Base-by-base conservation (phyloP, 192 early-diverging fungal species). In the Coemansia sp. region DNA sequence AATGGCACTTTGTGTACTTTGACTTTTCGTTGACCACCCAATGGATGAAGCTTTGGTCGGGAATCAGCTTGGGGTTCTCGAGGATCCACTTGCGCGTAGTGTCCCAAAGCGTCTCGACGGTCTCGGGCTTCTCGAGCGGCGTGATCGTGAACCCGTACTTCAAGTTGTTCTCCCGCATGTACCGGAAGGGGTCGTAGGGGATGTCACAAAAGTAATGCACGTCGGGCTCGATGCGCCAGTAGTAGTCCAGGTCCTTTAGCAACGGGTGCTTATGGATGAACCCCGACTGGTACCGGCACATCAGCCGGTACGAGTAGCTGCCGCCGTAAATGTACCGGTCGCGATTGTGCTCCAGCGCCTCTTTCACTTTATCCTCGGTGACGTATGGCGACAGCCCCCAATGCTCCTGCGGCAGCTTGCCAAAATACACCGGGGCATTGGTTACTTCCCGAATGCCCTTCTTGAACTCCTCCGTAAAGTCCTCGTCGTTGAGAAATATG, bases 321-420 rank as follows among this genome's bases (percentile, higher is more conserved):
- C 77, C 79, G 17, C 88, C 86, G 56, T 90, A 87, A 2, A 86
- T 58, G 41, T 82, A 73, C 34, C 60, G 40, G 14, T 80, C 61
- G 26, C 59, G 66, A 40, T 57, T 72, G 71, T 84, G 78, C n/a
- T 71, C 46, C 40, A 87, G 54, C 34, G 70, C 62, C 46, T 64
- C 66, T n/a, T 53, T 68, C 0, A 85, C 87, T 17, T 66, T 58
- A 0, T 79, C 65, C 53, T 81, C 53, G 41, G 86, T 70, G 32
- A 94, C 89, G 76, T 87, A 88, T 6, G 53, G 56, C 2, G 92
- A 89, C 46, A 87, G 81, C 36, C 81, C 85, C 46, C 46, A 48
- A 28, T 48, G 46, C 20, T 48, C 32, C 32, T 34, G 7, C 1
- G 32, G 79, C 30, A 92, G 66, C 34, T 79, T 61, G 6, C 87